Conservation (phyloP, 768 basidiomycete genomes). For the Mycena albidolilacea region DNA sequence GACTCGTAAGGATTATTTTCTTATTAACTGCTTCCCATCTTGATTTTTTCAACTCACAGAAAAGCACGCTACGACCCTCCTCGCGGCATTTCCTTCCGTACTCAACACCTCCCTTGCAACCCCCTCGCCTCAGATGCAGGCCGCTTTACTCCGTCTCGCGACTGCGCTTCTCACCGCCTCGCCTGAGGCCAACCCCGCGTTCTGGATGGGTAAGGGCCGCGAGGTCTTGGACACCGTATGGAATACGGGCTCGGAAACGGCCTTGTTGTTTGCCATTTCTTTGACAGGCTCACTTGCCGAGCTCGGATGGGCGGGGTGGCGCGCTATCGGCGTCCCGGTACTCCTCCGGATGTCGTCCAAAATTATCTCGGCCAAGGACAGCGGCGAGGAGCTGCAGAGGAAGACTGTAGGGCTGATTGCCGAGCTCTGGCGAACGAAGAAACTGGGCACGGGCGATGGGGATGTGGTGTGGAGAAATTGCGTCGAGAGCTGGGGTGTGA, state of each 20-base stretch:
- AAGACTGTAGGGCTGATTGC: conserved; percentile 66
- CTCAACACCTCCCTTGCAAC: conserved; percentile 42
- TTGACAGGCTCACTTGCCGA: conserved; percentile 76
- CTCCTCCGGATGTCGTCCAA: conserved; percentile 67
- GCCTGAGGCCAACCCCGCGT: conserved; percentile 55
- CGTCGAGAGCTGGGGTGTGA: conserved; percentile 65
- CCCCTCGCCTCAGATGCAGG: conserved; percentile 43
- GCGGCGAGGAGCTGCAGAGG: conserved; percentile 55
- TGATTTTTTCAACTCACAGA: conserved; percentile 42
- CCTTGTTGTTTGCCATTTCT: conserved; percentile 61
- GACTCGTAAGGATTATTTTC: conserved; percentile 59
- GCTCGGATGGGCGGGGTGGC: conserved; percentile 85
- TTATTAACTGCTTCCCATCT: conserved; percentile 22
- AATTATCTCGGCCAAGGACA: conserved; percentile 48
- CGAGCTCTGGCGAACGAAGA: conserved; percentile 60
- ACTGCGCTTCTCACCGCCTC: conserved; percentile 56
- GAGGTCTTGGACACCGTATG: conserved; percentile 70
- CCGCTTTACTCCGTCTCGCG: conserved; percentile 56
- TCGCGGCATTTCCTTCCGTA: conserved; percentile 48
- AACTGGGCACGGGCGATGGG: conserved; percentile 62
- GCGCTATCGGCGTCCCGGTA: conserved; percentile 72
- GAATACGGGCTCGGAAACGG: conserved; percentile 43
- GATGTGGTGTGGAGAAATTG: conserved; percentile 73
- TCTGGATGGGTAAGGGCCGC: conserved; percentile 70
- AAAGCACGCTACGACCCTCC: conserved; percentile 53